Conservation (phyloP, 352 stramenopile species). For the Phytophthora palmivora region DNA sequence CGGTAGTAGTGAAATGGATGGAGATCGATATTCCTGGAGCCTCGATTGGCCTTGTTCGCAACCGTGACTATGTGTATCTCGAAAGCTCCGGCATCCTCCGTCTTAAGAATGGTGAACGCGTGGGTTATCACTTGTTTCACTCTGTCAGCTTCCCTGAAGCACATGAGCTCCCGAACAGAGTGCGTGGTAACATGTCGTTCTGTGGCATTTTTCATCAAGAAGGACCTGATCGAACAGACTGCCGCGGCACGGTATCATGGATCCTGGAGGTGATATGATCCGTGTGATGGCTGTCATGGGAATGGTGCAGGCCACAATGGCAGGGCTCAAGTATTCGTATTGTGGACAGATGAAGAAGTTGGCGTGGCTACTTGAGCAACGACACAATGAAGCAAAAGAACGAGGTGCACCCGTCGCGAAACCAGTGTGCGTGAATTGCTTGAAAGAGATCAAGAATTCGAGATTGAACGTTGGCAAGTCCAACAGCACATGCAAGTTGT, state of each 20-base stretch:
- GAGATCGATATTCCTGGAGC: conserved; percentile 36
- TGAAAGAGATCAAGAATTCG: too few species aligned
- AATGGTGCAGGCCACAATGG: too few species aligned
- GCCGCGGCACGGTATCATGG: conserved; percentile 42
- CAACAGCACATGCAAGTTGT: too few species aligned
- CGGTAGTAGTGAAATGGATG: conserved; percentile 44
- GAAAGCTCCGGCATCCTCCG: too few species aligned
- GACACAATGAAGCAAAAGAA: too few species aligned
- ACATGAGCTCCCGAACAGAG: conserved; percentile 16
- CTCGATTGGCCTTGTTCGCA: conserved; percentile 41
- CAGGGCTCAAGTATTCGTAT: conserved; percentile 28
- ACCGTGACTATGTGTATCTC: conserved; percentile 58
- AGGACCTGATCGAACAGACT: conserved; percentile 14
- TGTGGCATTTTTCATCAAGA: conserved; percentile 38
- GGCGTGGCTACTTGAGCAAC: too few species aligned
- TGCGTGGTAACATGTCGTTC: conserved; percentile 35
- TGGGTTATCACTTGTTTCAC: conserved; percentile 54
- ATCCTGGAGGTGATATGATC: conserved; percentile 35
- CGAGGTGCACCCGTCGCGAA: too few species aligned
- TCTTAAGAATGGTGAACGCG: conserved; percentile 40
- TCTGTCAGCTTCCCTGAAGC: conserved; percentile 40
- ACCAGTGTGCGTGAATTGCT: too few species aligned
- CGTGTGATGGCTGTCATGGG: conserved; percentile 27
- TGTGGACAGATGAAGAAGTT: conserved; percentile 52
- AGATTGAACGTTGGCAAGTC: too few species aligned